These are phyloP conservation scores for Chalciporus pseudorubinellus DNA, from an alignment of 768 basidiomycete species.

Conservation along the genomic window DNA sequence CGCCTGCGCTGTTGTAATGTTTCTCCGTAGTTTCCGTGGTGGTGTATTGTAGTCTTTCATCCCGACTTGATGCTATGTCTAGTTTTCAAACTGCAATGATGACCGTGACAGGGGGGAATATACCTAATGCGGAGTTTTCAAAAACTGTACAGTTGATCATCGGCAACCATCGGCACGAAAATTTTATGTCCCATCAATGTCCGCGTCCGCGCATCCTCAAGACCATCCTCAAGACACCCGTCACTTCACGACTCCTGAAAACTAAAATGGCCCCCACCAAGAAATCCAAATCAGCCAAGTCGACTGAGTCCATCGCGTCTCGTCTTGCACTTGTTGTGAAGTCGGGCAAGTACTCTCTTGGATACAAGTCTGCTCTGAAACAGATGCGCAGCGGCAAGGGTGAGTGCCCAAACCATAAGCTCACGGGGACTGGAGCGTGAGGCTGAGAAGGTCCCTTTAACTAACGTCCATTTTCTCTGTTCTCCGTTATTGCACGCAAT, in stretches of 20 bases:
- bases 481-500: not conserved
- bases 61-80: too few relatives aligned
- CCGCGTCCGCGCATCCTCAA: constrained; percentile 2
- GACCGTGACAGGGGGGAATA: constrained; percentile 1
- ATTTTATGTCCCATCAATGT: constrained; percentile 5
- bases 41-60: not conserved
- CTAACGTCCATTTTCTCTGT: constrained; percentile 46
- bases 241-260: constrained; percentile 15
- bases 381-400: constrained; percentile 98
- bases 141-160: constrained; percentile 32
- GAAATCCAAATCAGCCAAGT: constrained; percentile 93
- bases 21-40: not conserved
- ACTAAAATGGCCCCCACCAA: constrained; percentile 84
- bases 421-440: constrained; percentile 93
- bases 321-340: constrained; percentile 95
- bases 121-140: constrained; percentile 23
- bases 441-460: constrained; percentile 98
- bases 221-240: constrained; percentile 13
- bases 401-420: constrained; percentile 52
- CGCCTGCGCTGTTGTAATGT: constrained; percentile 62
- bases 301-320: constrained; percentile 89
- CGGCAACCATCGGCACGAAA: constrained; percentile 17
- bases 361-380: constrained; percentile 98
- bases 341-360: constrained; percentile 95
- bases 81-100: not conserved